Percentiles rank a stretch among this genome's conserved stretches.
These are phyloP conservation scores for Phytopythium sindhum DNA, from an alignment of 352 stramenopile genomes.

Conservation along the genomic window DNA sequence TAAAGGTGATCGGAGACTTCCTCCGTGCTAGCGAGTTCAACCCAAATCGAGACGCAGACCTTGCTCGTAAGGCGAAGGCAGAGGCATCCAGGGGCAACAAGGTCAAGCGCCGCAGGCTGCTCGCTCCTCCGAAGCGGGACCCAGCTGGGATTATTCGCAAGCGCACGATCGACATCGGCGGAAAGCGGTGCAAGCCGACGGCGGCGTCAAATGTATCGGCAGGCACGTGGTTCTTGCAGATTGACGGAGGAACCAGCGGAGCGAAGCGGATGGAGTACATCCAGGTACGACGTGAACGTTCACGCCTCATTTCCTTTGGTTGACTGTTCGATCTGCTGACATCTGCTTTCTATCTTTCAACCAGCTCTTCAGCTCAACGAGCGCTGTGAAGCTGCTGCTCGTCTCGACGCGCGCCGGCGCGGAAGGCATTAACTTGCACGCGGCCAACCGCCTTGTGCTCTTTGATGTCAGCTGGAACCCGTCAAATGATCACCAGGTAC, in stretches of 20 bases:
- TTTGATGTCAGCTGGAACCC: slow-evolving; percentile 92
- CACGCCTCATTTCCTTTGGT: neutral
- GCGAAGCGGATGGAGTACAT: slow-evolving; percentile 86
- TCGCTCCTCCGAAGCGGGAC: slow-evolving; percentile 37
- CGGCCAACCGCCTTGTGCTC: slow-evolving; percentile 87
- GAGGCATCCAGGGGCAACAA: slow-evolving; percentile 16
- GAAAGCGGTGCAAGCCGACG: neutral
- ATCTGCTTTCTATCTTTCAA: slow-evolving; percentile 7
- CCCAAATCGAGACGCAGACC: slow-evolving; percentile 23
- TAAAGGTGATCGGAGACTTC: slow-evolving; percentile 78
- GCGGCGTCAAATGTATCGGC: slow-evolving; percentile 7
- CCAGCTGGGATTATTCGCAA: slow-evolving; percentile 58
- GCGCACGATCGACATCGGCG: slow-evolving; percentile 20
- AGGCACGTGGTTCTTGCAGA: slow-evolving; percentile 77
- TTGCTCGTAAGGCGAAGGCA: slow-evolving; percentile 15
- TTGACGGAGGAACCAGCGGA: slow-evolving; percentile 71
- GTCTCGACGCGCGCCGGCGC: slow-evolving; percentile 80
- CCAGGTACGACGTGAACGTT: slow-evolving; percentile 27
- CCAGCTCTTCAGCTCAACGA: slow-evolving; percentile 67
- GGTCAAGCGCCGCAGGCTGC: slow-evolving; percentile 28
- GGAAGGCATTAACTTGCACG: slow-evolving; percentile 88
- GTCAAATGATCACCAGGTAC: slow-evolving; percentile 86
- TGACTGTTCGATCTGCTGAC: neutral
- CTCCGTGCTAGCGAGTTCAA: slow-evolving; percentile 55
- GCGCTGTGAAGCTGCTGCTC: slow-evolving; percentile 63